Percentiles rank a stretch among this genome's conserved stretches.
These are phyloP conservation scores for Ceratobasidium theobromae DNA, from an alignment of 1,284 basidiomycete species.

Conservation along the genomic window DNA sequence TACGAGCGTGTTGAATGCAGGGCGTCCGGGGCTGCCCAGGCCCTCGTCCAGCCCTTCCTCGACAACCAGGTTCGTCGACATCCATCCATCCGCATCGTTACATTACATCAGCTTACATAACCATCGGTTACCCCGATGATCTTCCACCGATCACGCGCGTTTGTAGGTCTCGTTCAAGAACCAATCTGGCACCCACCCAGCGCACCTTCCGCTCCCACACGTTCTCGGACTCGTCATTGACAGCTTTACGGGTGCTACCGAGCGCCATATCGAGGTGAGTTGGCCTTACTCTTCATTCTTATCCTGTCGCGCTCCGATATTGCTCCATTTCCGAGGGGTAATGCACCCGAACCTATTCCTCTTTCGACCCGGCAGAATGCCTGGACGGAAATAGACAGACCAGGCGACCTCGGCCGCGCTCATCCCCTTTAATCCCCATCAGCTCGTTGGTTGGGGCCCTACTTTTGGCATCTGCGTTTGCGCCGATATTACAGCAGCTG, in stretches of 20 bases:
- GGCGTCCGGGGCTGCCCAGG: conserved; percentile 88
- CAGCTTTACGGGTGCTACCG: conserved; percentile 90
- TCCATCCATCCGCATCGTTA: conserved; percentile 41
- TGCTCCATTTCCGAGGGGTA: too few relatives aligned
- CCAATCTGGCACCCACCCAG: conserved; percentile 74
- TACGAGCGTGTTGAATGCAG: conserved; percentile 95
- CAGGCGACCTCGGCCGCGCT: too few relatives aligned
- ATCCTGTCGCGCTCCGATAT: too few relatives aligned
- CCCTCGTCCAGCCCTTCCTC: conserved; percentile 90
- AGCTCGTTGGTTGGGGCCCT: not conserved
- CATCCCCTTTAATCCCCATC: too few relatives aligned
- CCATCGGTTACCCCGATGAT: not conserved
- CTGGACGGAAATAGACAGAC: too few relatives aligned
- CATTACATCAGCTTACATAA: conserved; percentile 15
- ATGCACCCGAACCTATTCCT: not conserved
- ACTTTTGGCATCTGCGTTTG: not conserved
- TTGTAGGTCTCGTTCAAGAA: conserved; percentile 94
- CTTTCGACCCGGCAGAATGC: too few relatives aligned
- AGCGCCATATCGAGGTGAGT: conserved; percentile 90
- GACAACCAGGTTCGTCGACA: conserved; percentile 78
- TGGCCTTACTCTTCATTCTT: not conserved
- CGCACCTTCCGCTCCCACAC: conserved; percentile 75
- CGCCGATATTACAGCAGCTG: too few relatives aligned
- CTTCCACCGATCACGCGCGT: not conserved
- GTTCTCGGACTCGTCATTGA: conserved; percentile 88